Evolutionary conservation across 805 yeast genomes (phyloP).

Genomic region (Peterozyma xylosa): DNA sequence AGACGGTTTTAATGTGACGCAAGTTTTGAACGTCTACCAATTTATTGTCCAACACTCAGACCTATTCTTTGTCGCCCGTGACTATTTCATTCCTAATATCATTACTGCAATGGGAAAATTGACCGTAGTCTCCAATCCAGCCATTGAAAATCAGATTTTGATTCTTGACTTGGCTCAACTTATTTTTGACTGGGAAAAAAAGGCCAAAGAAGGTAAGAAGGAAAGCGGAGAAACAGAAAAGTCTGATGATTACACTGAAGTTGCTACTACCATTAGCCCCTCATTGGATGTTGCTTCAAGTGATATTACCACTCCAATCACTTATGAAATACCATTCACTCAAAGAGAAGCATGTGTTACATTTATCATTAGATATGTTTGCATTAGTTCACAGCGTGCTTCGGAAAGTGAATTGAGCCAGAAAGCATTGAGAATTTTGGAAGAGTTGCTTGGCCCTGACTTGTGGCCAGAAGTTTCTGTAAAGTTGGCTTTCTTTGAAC

Average conservation of each 20-base stretch:
- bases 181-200: slow-evolving; percentile 78
- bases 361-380: slow-evolving; percentile 78
- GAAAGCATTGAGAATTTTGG: slow-evolving; percentile 71
- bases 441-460: slow-evolving; percentile 60
- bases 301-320: slow-evolving; percentile 39
- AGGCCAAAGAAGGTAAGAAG: slow-evolving; percentile 23
- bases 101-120: slow-evolving; percentile 90
- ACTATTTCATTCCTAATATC: slow-evolving; percentile 81
- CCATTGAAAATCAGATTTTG: slow-evolving; percentile 71
- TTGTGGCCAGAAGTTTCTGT: slow-evolving; percentile 90
- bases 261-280: not conserved
- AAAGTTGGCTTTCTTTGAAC: slow-evolving; percentile 79
- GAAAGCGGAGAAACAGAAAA: slow-evolving; percentile 7
- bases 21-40: slow-evolving; percentile 81
- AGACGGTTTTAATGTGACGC: slow-evolving; percentile 80
- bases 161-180: slow-evolving; percentile 89
- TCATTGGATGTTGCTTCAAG: slow-evolving; percentile 14
- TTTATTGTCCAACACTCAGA: slow-evolving; percentile 83
- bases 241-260: slow-evolving; percentile 16
- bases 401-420: slow-evolving; percentile 79
- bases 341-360: slow-evolving; percentile 89
- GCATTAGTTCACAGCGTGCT: slow-evolving; percentile 78
- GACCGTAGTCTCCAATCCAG: slow-evolving; percentile 69
- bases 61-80: slow-evolving; percentile 78
- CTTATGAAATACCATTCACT: slow-evolving; percentile 60